These are phyloP conservation scores for Geranium rotundifolium DNA, from an alignment of 345 rosid genomes.

Conservation along the genomic window DNA sequence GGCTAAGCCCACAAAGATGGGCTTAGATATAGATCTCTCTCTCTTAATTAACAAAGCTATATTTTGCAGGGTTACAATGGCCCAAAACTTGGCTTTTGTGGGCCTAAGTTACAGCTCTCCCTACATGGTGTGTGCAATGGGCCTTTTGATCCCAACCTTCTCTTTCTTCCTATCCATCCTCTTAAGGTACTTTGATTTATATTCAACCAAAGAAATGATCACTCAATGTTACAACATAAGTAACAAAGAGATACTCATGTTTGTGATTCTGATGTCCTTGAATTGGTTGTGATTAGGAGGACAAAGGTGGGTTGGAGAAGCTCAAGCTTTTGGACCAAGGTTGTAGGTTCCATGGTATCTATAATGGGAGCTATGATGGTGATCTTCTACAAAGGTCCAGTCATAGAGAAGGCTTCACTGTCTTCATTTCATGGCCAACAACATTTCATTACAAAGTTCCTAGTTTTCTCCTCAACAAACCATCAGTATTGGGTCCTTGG, in stretches of 20 bases:
- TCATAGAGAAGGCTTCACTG: constrained; percentile 27
- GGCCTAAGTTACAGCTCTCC: constrained; percentile 70
- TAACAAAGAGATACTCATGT: too few species aligned
- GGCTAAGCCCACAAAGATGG: too few species aligned
- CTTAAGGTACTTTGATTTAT: constrained; percentile 29
- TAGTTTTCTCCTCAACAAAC: constrained; percentile 37
- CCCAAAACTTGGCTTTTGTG: constrained; percentile 59
- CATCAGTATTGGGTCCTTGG: constrained; percentile 69
- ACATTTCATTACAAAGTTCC: constrained; percentile 16
- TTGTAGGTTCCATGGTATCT: constrained; percentile 43
- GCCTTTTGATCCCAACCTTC: constrained; percentile 50
- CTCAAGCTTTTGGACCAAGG: constrained; percentile 30
- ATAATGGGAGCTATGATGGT: constrained; percentile 43
- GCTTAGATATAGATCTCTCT: background rate
- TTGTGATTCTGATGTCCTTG: too few species aligned
- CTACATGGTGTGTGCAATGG: constrained; percentile 72
- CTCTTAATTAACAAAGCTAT: background rate
- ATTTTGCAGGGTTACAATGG: constrained; percentile 37
- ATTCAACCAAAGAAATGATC: too few species aligned
- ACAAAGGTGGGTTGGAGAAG: constrained; percentile 41
- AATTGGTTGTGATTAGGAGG: constrained; percentile 12
- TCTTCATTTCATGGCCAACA: constrained; percentile 17
- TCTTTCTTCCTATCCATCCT: constrained; percentile 49
- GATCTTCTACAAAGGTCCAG: constrained; percentile 47
- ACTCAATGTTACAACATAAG: too few species aligned